Evolutionary conservation across 208 protist species (phyloP), one percentile per base, ranked within the genome.

Genomic region (Sergeia podlipaevii): DNA sequence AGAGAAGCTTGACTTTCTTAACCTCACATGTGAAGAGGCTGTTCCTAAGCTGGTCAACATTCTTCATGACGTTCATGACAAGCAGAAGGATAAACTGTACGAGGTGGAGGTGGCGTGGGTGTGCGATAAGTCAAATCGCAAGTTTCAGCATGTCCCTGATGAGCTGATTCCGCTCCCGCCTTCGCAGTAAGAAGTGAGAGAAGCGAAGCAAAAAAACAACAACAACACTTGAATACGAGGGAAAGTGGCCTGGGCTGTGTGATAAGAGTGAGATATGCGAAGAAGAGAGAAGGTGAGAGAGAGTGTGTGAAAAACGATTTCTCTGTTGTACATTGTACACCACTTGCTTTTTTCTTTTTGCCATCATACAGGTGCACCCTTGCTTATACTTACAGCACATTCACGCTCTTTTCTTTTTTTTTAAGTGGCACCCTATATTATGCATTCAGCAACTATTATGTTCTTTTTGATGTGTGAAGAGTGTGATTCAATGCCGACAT

Each of bases 101-200:
- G 96, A 99, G 61, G 72, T 99, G 17, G 97, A 99, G 54, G 84
- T 99, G 42, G 88, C 87, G 47, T 99, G 97, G 97, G 92, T 99
- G 38, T 98, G 96, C 62, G 87, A 97, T 29, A 95, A 80, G 60
- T 81, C 79, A 2, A 60, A 89, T 49, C 78, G 82, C 34, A 80
- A 77, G 49, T 96, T 93, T 55, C 63, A 79, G 64, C 87, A 86
- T 62, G 82, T 94, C 10, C 70, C 75, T 20, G 47, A 20, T 3
- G 56, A 62, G 17, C 50, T 83, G 23, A 74, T 92, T 41, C 77
- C 88, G 18, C 66, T 66, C 29, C 57, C 68, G 33, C 69, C 77
- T 3, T 36, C 26, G 18, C 24, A 43, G 38, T 30, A 59, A 46
- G 38, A 27, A 62, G 33, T 13, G 3, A 46, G 32, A n/a, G 30